These are phyloP conservation scores for Arthroderma sp. DNA, from an alignment of 2,329 filamentous ascomycete genomes.

Conservation along the genomic window DNA sequence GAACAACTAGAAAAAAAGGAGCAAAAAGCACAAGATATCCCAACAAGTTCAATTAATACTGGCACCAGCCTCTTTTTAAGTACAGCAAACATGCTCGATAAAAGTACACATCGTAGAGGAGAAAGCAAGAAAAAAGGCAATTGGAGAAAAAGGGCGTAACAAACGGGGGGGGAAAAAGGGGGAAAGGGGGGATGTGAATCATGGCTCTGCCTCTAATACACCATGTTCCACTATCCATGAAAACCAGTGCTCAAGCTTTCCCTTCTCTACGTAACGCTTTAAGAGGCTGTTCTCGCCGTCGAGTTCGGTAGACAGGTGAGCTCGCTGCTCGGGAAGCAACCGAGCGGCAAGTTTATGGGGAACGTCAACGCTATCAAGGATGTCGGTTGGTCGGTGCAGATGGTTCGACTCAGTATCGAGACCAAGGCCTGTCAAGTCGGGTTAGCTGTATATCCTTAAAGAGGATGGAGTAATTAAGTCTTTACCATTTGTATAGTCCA, in stretches of 20 bases:
- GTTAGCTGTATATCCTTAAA: too few species aligned
- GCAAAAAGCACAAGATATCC: not conserved
- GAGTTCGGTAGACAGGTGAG: conserved; percentile 60
- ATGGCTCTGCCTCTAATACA: conserved; percentile 6
- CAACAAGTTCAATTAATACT: not conserved
- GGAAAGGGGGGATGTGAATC: not conserved
- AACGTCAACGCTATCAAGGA: conserved; percentile 20
- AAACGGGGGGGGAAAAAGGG: not conserved
- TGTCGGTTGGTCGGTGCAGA: conserved; percentile 11
- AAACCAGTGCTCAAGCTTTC: conserved; percentile 60
- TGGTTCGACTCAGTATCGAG: conserved; percentile 7
- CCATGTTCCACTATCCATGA: conserved; percentile 25
- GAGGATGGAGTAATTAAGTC: too few species aligned
- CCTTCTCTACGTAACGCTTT: conserved; percentile 52
- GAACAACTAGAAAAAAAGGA: too few species aligned
- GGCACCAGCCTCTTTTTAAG: not conserved
- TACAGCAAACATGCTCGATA: not conserved
- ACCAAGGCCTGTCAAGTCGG: conserved; percentile 14
- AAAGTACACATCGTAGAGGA: not conserved
- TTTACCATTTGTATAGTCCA: conserved; percentile 52
- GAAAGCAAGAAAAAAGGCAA: not conserved
- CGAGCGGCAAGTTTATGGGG: conserved; percentile 22
- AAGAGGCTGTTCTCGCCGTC: conserved; percentile 58
- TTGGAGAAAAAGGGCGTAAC: not conserved
- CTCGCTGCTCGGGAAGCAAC: conserved; percentile 42